Evolutionary conservation across 2,329 filamentous ascomycete genomes (phyloP), one percentile per base, ranked within the genome.

Genomic region (Calonectria multiphialidica): DNA sequence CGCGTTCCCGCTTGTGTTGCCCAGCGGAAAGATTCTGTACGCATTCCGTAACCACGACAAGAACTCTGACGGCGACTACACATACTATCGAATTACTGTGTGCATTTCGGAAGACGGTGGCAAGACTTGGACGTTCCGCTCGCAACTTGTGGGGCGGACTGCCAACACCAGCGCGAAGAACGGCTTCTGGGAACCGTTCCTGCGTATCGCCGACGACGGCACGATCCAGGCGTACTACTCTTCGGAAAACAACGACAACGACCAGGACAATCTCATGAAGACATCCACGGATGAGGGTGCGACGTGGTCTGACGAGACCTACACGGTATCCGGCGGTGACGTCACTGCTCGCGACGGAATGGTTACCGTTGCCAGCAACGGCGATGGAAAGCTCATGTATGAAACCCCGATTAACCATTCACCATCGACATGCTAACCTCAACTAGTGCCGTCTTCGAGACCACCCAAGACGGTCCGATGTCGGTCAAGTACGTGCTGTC

Each of bases 41-140:
- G 33, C 53, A 18, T 57, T 57, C 53, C 53, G 53, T n/a, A 57
- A 57, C 33, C 53, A 57, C 33, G 53, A 57, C n/a, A 57, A 25
- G 33, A n/a, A n/a, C n/a, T 37, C 33, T 21, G 10, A 35, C 12
- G 53, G 53, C 7, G 28, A 25, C 5, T 40, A 23, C 33, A 40
- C 33, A 5, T 40, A 57, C n/a, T 57, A 57, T 6, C 37, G 53
- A 18, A 35, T 57, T 13, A 57, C 53, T 1, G 33, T 40, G 12
- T 37, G 30, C 10, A 21, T 57, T 37, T 57, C 53, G 0, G 53
- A 57, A 25, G 53, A 57, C 8, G 53, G 53, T 7, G 53, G 53
- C 33, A 40, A 40, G 53, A 57, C 33, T 3, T 57, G 53, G 53
- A 18, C n/a, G 1, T 57, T 57, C 21, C 53, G 33, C 53, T 57